Base-by-base conservation (phyloP, 768 basidiomycete species). In the Suillus occidentalis region DNA sequence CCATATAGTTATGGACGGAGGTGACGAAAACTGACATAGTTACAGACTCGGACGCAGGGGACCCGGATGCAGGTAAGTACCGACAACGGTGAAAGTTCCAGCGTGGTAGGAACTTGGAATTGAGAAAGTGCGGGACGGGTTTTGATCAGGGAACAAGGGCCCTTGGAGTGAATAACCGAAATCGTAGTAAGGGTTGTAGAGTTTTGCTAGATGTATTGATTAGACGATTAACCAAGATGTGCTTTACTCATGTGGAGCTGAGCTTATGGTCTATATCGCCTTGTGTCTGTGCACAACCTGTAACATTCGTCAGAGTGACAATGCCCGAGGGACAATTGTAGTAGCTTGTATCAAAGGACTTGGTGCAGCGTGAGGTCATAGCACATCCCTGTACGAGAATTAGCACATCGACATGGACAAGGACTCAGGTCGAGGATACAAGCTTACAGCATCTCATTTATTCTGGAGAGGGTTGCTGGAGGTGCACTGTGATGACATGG, bases 311-410 rank as follows among this genome's bases (percentile, higher is more conserved):
- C 60, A 7, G 71, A 3, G 61, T 28, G 14, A 74, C 80, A 36
- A 79, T 70, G 63, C 84, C 84, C 6, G 70, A 42, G 66, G 82
- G 71, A 65, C 84, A 85, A 50, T 77, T 71, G 72, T 76, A 83
- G 68, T 80, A 83, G 6, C 66, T 61, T 0, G 68, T 72, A 64
- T 81, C 77, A 63, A 83, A 85, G 6, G 65, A 67, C 13, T 72
- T 62, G 7, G 78, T 72, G 69, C 84, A 85, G 63, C 84, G 85
- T n/a, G 66, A 63, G 1, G 69, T 69, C 45, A 64, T 49, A 5
- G 75, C 72, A 25, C 74, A 77, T 63, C 71, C 74, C 75, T 77
- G 36, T 28, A 16, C 5, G 28, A 34, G 12, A 13, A 12, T 67
- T 57, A 64, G 28, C 53, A 63, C 43, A 66, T 67, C 58, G 62